phyloP scores from a whole-genome alignment of 2,329 filamentous ascomycete species.

The Aurifilum marmelostoma region DNA sequence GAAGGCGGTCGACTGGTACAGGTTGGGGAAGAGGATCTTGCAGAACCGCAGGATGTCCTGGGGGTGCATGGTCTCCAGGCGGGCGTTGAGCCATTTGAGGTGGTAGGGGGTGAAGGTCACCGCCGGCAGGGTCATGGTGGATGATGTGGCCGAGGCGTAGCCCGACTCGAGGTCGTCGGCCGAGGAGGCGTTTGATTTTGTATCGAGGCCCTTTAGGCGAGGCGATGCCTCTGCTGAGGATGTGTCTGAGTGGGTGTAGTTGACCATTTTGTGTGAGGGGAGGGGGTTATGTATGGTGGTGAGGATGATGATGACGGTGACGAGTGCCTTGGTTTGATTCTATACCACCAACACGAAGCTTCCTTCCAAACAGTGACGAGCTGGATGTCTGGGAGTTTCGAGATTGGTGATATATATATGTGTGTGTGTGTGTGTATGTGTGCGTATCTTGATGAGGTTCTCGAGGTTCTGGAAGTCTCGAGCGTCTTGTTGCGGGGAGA shows the following conservation, averaged over 20 bases:
- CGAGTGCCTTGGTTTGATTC: background rate
- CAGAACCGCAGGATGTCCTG: constrained; percentile 92
- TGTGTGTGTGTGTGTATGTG: no score
- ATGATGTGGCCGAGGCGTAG: constrained; percentile 70
- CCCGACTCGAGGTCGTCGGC: constrained; percentile 70
- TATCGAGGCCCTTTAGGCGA: constrained; percentile 39
- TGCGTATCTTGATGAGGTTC: no score
- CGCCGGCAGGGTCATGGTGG: constrained; percentile 70
- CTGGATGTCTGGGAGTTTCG: background rate
- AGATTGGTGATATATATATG: background rate
- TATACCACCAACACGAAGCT: background rate
- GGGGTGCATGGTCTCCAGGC: constrained; percentile 85
- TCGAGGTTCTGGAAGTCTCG: background rate
- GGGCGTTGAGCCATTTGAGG: constrained; percentile 86
- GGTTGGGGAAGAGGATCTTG: constrained; percentile 84
- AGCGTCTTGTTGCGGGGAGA: background rate
- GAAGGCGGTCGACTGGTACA: constrained; percentile 86
- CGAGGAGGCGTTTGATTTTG: constrained; percentile 42
- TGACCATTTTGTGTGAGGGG: constrained; percentile 21
- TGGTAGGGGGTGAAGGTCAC: constrained; percentile 87
- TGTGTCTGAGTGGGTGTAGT: constrained; percentile 35
- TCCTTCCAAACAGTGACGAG: constrained; percentile 7
- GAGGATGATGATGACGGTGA: no score
- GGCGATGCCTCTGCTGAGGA: constrained; percentile 47
- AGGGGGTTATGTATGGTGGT: background rate